Evolutionary conservation across 345 rosid genomes (phyloP), one percentile per base, ranked within the genome.

Genomic region (Fremontodendron californicum): DNA sequence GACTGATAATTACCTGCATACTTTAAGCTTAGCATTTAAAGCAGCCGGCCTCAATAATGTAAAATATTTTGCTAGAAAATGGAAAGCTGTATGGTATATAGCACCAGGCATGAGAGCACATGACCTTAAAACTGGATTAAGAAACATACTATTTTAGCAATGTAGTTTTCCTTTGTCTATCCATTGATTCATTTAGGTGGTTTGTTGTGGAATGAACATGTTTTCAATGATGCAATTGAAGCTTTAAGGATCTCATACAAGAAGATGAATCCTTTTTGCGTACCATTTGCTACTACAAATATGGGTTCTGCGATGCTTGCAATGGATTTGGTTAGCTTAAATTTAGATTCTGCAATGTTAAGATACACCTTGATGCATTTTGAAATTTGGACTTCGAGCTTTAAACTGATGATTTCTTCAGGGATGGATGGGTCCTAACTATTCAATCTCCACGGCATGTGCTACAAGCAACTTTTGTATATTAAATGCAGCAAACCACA

Each of bases 301-400:
- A 95, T 95, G 99, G 99, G 99, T 81, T 95, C 99, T 76, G 99
- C 99, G 16, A 91, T 95, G 97, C 97, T 95, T 70, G 99, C 97
- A 31, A 88, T 95, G 91, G 99, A 95, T 87, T 90, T 95, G 93
- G 98, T 93, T 71, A 77, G 87, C 81, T 77, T 39, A 74, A 71
- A 63, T 81, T 78, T 77, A 29, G 16, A 58, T 63, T 66, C 27
- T 80, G 45, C 70, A 51, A 72, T 73, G 42, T 70, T 10, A 35
- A 40, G 58, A 58, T 75, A 57, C 25, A 33, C 23, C 16, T 6
- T 33, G 31, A 74, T 65, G 57, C 39, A 66, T 43, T 40, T 18
- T 77, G 46, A 11, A 72, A 61, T 77, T 78, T 77, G 68, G 9
- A 64, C 27, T 70, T 66, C 13, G 69, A 81, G 51, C 19, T 77